Evolutionary conservation across 345 rosid genomes (phyloP), one percentile per base, ranked within the genome.

Genomic region (Dimocarpus longan): DNA sequence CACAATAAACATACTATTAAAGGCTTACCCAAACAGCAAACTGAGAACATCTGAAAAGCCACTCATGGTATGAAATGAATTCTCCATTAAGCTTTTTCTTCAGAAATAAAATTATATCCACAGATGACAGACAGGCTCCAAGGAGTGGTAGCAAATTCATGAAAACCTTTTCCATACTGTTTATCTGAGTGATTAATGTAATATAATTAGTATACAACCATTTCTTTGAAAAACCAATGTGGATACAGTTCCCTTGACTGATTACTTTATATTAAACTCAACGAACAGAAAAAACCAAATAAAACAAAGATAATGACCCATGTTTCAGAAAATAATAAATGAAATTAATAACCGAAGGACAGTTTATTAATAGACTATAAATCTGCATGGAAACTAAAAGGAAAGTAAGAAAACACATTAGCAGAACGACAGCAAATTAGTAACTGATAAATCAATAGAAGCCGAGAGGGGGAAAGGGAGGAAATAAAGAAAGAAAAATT

Each of bases 21-120:
- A 71, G 79, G 68, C 93, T 88, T 85, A 95, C 98, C 96, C 97
- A 93, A 24, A 89, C 85, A 56, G 85, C 73, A 71, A 89, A 81
- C 72, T 82, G 85, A 60, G 93, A 90, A 78, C 86, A 75, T 76
- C 79, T 78, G 79, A 83, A 86, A 85, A 91, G 88, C 91, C 87
- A 90, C 68, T 81, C 83, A 73, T 87, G 80, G 82, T 87, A 88
- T 9, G 65, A 56, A 21, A 84, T 44, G 79, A 84, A 79, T 60
- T 87, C 91, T 71, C 87, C 81, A n/a, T 70, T 39, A 77, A 77
- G 71, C 10, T 77, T 80, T 85, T 81, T 88, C 79, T 74, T 85
- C 71, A 82, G 26, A 80, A 90, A 86, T 64, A 88, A 66, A 74
- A 86, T 79, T 75, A 90, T 44, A 71, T 90, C 93, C 82, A 91